A percentile compares a stretch with the other conserved stretches of the same genome.
Evolutionary conservation across 139 green algal species (phyloP).

Genomic region (Bryopsis sp.): DNA sequence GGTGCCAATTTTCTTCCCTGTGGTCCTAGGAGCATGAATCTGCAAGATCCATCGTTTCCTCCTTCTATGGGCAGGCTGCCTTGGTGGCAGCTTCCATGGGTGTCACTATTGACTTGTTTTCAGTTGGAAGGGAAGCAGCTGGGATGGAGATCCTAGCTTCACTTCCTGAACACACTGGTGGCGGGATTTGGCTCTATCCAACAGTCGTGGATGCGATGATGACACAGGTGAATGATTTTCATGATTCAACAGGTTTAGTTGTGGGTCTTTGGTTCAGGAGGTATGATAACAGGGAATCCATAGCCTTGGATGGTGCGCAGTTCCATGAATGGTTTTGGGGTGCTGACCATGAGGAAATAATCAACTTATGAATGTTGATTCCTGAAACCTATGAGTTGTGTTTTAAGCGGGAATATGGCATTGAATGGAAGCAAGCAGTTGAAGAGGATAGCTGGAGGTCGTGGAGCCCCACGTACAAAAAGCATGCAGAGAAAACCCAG

Average conservation of each 20-base stretch:
- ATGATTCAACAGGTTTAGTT: neutral
- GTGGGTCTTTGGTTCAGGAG: neutral
- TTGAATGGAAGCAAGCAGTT: neutral
- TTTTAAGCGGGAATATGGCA: neutral
- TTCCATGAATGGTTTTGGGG: no score
- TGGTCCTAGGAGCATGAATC: conserved; percentile 10
- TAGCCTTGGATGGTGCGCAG: no score
- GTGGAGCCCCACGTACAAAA: no score
- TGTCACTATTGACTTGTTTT: conserved; percentile 73
- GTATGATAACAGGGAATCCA: no score
- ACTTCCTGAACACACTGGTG: conserved; percentile 45
- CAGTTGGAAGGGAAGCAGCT: conserved; percentile 28
- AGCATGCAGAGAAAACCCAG: no score
- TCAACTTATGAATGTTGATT: no score
- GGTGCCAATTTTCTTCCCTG: neutral
- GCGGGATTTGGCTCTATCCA: conserved; percentile 66
- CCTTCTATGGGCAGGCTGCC: conserved; percentile 32
- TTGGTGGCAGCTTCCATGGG: conserved; percentile 59
- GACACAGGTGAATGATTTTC: conserved; percentile 7
- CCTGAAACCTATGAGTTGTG: neutral
- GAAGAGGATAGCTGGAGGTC: no score
- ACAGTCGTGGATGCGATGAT: conserved; percentile 35
- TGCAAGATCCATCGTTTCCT: neutral
- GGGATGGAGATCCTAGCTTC: conserved; percentile 19
- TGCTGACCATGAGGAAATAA: no score